Evolutionary conservation across 2,329 filamentous ascomycete species (phyloP).

Genomic region (Penicillium sp.): DNA sequence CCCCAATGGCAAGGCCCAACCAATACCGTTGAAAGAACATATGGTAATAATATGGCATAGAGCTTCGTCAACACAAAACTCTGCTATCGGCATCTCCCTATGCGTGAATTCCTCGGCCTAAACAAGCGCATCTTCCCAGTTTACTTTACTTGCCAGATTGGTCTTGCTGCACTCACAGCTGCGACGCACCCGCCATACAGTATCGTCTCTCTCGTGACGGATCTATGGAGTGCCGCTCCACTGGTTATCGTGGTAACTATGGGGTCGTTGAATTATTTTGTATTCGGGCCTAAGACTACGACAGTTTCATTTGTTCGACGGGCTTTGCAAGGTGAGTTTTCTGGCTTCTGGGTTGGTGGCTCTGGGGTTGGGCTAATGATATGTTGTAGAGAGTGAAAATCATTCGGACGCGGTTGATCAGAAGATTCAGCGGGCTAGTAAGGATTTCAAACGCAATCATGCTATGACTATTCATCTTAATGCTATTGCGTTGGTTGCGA

Average conservation of each 20-base stretch:
- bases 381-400: slow-evolving; percentile 8
- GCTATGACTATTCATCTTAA: slow-evolving; percentile 49
- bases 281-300: slow-evolving; percentile 39
- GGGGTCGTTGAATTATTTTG: slow-evolving; percentile 37
- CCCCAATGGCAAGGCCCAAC: neutral
- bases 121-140: slow-evolving; percentile 44
- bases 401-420: neutral
- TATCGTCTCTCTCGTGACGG: slow-evolving; percentile 25
- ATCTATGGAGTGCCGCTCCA: slow-evolving; percentile 25
- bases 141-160: slow-evolving; percentile 41
- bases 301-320: slow-evolving; percentile 36
- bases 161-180: slow-evolving; percentile 36
- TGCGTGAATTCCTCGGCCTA: slow-evolving; percentile 39
- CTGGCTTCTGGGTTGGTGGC: neutral
- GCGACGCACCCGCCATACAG: slow-evolving; percentile 37
- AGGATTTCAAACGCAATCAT: slow-evolving; percentile 38
- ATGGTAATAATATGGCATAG: slow-evolving; percentile 15
- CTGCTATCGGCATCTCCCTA: slow-evolving; percentile 36
- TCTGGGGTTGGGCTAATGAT: neutral
- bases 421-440: slow-evolving; percentile 26
- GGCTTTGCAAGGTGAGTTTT: slow-evolving; percentile 20
- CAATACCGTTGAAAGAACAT: too few species aligned
- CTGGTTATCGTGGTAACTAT: slow-evolving; percentile 32
- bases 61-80: slow-evolving; percentile 46
- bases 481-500: slow-evolving; percentile 37